phyloP scores from a whole-genome alignment of 805 yeast species.

The Torulaspora maleeae region DNA sequence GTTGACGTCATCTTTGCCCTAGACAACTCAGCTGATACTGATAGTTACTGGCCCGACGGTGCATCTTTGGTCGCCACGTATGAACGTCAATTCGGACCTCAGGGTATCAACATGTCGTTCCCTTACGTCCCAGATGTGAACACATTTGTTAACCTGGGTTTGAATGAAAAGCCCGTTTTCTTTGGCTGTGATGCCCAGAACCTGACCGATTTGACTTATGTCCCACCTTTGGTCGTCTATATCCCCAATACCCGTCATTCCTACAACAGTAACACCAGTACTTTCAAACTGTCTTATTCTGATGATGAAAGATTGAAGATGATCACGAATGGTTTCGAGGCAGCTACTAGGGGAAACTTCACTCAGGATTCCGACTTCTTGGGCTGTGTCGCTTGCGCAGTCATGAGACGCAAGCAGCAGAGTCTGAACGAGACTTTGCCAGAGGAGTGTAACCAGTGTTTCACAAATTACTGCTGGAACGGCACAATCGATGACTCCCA shows the following conservation, averaged over 20 bases:
- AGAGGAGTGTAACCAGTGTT: slow-evolving; percentile 71
- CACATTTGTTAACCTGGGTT: slow-evolving; percentile 55
- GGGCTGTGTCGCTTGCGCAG: slow-evolving; percentile 78
- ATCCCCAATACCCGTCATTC: slow-evolving; percentile 69
- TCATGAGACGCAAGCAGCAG: slow-evolving; percentile 73
- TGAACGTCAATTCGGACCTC: slow-evolving; percentile 50
- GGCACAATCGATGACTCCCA: slow-evolving; percentile 42
- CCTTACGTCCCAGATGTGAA: slow-evolving; percentile 75
- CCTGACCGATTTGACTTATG: slow-evolving; percentile 47
- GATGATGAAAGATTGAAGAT: slow-evolving; percentile 54
- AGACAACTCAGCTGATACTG: slow-evolving; percentile 67
- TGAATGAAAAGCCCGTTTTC: slow-evolving; percentile 68
- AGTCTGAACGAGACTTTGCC: slow-evolving; percentile 54
- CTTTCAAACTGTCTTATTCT: slow-evolving; percentile 60
- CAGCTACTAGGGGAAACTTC: slow-evolving; percentile 59
- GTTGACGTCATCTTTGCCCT: slow-evolving; percentile 62
- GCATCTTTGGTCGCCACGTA: slow-evolving; percentile 53
- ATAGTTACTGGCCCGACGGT: slow-evolving; percentile 63
- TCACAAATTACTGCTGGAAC: slow-evolving; percentile 62
- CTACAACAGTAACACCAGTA: slow-evolving; percentile 64
- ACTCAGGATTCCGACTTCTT: slow-evolving; percentile 67
- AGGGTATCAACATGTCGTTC: slow-evolving; percentile 57
- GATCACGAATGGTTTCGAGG: slow-evolving; percentile 71
- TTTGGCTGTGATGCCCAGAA: slow-evolving; percentile 76
- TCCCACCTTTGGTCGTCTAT: slow-evolving; percentile 75